Evolutionary conservation across 2,329 filamentous ascomycete genomes (phyloP).

Genomic region (Trichoderma citrinoviride): DNA sequence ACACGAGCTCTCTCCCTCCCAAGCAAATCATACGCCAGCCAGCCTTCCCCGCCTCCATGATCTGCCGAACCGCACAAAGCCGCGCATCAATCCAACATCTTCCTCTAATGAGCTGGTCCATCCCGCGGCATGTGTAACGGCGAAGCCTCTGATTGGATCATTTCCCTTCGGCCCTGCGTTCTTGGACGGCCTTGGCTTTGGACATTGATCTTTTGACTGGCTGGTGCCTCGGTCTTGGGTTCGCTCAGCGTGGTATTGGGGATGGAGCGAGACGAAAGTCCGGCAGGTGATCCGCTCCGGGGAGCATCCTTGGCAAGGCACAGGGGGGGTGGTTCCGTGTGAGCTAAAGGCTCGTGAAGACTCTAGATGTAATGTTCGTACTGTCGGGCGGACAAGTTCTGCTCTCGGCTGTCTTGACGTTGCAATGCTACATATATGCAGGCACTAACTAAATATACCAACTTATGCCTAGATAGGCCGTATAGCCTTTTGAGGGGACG

Average conservation of each 20-base stretch:
- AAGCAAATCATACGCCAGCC: neutral
- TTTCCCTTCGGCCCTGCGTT: neutral
- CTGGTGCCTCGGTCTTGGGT: slow-evolving; percentile 1
- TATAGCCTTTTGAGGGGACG: too few relatives aligned
- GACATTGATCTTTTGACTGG: neutral
- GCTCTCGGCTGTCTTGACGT: neutral
- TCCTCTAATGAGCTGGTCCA: slow-evolving; percentile 10
- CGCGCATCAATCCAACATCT: too few relatives aligned
- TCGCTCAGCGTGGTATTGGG: neutral
- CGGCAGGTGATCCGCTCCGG: slow-evolving; percentile 13
- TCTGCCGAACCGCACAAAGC: slow-evolving; percentile 4
- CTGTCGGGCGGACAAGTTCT: neutral
- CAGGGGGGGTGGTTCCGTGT: neutral
- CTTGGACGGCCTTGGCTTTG: neutral
- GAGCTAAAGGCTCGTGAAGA: neutral
- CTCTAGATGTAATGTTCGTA: neutral
- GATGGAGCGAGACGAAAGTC: slow-evolving; percentile 5
- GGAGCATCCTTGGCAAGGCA: neutral
- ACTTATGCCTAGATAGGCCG: too few relatives aligned
- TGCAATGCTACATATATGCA: neutral
- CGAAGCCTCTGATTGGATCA: slow-evolving; percentile 13
- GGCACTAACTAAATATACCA: neutral
- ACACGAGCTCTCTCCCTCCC: neutral
- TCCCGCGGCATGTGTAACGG: slow-evolving; percentile 7
- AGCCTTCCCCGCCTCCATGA: slow-evolving; percentile 3